These are phyloP conservation scores for Corinectria fuckeliana DNA, from an alignment of 2,329 filamentous ascomycete species.

Conservation along the genomic window DNA sequence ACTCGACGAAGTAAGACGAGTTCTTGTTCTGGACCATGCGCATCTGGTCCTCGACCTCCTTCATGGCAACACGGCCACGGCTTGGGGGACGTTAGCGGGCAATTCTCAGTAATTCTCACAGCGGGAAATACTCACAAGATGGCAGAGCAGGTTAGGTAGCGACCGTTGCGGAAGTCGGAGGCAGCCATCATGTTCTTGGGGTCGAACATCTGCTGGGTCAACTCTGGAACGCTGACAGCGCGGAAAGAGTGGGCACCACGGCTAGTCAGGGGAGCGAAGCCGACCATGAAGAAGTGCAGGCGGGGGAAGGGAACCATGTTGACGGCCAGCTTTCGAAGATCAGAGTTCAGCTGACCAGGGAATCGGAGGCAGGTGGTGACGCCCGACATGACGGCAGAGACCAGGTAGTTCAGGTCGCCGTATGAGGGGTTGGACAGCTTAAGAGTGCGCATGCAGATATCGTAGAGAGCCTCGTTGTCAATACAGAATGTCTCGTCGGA, in stretches of 20 bases:
- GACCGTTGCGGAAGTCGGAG: conserved; percentile 99
- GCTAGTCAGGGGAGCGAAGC: conserved; percentile 97
- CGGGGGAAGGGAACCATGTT: conserved; percentile 99
- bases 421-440: conserved; percentile 99
- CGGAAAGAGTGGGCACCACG: conserved; percentile 88
- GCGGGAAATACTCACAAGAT: conserved; percentile 74
- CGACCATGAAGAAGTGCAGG: conserved; percentile 99
- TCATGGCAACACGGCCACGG: conserved; percentile 99
- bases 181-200: conserved; percentile 99
- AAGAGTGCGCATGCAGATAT: conserved; percentile 99
- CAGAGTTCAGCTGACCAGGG: conserved; percentile 99
- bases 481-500: conserved; percentile 99
- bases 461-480: conserved; percentile 99
- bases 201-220: conserved; percentile 99
- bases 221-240: conserved; percentile 94
- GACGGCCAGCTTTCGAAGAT: conserved; percentile 98
- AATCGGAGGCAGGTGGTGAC: conserved; percentile 98
- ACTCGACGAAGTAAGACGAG: conserved; percentile 99
- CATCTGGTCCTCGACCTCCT: conserved; percentile 99
- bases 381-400: conserved; percentile 99
- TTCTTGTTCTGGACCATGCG: conserved; percentile 99
- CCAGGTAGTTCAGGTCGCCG: conserved; percentile 98
- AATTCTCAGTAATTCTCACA: not conserved
- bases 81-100: conserved; percentile 46
- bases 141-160: conserved; percentile 98